phyloP scores from a whole-genome alignment of 176 grass and related monocot genomes.

The Stipa capillata region DNA sequence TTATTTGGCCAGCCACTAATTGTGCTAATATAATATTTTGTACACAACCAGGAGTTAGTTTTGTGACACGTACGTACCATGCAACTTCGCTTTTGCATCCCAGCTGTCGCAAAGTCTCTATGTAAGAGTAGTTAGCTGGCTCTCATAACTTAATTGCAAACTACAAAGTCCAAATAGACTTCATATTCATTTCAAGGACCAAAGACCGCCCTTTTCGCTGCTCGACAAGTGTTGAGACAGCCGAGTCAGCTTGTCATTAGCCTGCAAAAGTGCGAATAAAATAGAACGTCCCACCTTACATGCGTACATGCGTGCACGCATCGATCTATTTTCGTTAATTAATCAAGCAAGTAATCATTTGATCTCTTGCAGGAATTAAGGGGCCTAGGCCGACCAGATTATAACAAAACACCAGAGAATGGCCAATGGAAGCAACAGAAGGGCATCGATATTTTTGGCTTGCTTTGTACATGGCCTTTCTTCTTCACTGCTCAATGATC shows the following conservation, averaged over 20 bases:
- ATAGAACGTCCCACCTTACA: not conserved
- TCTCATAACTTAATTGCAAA: not conserved
- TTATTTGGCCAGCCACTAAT: not conserved
- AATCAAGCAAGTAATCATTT: slow-evolving; percentile 19
- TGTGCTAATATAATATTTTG: not conserved
- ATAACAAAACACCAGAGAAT: not conserved
- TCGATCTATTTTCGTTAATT: not conserved
- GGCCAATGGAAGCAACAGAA: slow-evolving; percentile 9
- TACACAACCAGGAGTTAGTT: not conserved
- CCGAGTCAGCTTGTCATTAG: not conserved
- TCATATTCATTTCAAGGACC: not conserved
- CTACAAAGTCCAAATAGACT: slow-evolving; percentile 6
- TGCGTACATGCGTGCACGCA: not conserved
- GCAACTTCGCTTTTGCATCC: not conserved
- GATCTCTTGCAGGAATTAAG: not conserved
- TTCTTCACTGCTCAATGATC: too few relatives aligned
- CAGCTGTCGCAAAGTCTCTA: not conserved
- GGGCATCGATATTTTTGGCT: not conserved
- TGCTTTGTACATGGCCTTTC: not conserved
- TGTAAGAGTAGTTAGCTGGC: too few relatives aligned
- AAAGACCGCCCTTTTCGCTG: not conserved
- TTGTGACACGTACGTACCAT: not conserved
- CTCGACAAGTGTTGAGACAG: not conserved
- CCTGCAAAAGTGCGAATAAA: not conserved
- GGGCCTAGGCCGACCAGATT: not conserved